Evolutionary conservation across 805 yeast species (phyloP).

Genomic region (Komagataella ulmi): DNA sequence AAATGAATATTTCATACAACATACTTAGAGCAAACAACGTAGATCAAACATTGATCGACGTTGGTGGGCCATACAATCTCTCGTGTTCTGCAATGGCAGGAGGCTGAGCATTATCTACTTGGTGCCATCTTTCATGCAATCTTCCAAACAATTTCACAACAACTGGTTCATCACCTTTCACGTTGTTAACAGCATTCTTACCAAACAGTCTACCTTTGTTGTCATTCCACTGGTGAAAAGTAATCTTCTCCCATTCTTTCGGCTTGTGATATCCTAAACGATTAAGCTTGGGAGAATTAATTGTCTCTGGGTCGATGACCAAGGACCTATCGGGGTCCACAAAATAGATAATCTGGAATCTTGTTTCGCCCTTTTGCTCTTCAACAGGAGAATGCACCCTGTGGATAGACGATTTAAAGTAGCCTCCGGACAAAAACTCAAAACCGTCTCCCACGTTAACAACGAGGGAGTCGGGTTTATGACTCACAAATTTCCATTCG

Average conservation of each 20-base stretch:
- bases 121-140: constrained; percentile 30
- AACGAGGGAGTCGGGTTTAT: constrained; percentile 23
- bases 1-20: background rate
- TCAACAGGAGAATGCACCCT: constrained; percentile 33
- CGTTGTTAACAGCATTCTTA: constrained; percentile 20
- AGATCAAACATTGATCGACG: background rate
- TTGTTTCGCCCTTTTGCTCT: constrained; percentile 21
- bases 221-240: constrained; percentile 29
- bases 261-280: constrained; percentile 18
- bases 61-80: background rate
- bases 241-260: constrained; percentile 22
- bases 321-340: constrained; percentile 23
- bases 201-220: constrained; percentile 34
- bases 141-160: constrained; percentile 25
- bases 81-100: background rate
- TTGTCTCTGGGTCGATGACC: constrained; percentile 25
- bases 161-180: constrained; percentile 22
- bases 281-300: constrained; percentile 23
- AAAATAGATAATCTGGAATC: constrained; percentile 29
- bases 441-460: constrained; percentile 28
- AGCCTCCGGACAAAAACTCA: constrained; percentile 30
- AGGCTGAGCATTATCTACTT: constrained; percentile 9
- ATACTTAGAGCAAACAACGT: background rate
- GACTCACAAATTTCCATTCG: constrained; percentile 25
- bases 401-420: constrained; percentile 31